Conservation (phyloP, 345 rosid species). For the Hevea brasiliensis region DNA sequence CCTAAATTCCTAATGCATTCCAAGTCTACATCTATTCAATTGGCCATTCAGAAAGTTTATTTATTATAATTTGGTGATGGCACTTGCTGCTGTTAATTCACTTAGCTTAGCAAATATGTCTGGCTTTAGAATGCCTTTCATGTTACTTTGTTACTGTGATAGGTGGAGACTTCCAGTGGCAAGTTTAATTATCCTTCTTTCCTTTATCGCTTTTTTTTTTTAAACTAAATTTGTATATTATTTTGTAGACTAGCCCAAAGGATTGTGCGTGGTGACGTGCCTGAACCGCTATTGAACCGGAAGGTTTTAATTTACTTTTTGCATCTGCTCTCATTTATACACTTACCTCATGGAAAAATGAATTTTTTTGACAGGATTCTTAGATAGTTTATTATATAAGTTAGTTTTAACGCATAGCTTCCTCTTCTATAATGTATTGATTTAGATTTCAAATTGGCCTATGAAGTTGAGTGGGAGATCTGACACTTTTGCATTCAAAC, state of each 20-base stretch:
- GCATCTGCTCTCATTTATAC: background rate
- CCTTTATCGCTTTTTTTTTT: background rate
- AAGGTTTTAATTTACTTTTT: constrained; percentile 40
- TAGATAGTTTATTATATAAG: background rate
- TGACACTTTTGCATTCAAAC: background rate
- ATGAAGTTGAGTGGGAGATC: background rate
- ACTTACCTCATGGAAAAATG: background rate
- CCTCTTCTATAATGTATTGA: background rate
- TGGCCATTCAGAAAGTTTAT: background rate
- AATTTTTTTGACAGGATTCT: background rate
- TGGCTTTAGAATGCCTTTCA: background rate
- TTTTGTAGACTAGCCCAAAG: constrained; percentile 71
- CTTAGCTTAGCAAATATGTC: background rate
- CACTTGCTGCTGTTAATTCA: background rate
- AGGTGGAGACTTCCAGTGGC: background rate
- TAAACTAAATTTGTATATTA: background rate
- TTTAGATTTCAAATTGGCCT: background rate
- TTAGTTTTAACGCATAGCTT: background rate
- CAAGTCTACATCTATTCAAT: background rate
- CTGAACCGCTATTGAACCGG: constrained; percentile 68
- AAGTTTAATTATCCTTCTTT: background rate
- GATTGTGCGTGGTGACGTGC: constrained; percentile 88
- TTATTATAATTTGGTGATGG: background rate
- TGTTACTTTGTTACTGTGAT: background rate
- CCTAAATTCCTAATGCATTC: background rate